Conservation (phyloP, 1,284 basidiomycete species). For the Inonotus hispidus region DNA sequence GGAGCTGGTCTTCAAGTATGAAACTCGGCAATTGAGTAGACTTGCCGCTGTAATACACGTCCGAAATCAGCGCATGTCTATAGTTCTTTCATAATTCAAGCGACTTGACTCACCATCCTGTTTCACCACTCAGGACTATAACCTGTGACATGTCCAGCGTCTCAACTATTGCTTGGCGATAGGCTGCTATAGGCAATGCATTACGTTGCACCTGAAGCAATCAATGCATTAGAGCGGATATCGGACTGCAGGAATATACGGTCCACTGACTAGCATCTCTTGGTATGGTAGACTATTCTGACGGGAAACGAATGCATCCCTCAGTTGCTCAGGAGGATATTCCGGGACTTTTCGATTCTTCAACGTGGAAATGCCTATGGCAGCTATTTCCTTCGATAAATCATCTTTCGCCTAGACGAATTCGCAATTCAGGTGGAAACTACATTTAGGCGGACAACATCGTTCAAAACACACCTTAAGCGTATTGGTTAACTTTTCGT, state of each 20-base stretch:
- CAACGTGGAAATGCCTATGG: not conserved
- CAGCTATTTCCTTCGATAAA: not conserved
- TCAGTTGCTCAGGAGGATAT: constrained; percentile 33
- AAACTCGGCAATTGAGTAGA: constrained; percentile 96
- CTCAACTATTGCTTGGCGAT: constrained; percentile 72
- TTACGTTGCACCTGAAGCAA: constrained; percentile 58
- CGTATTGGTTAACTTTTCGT: not conserved
- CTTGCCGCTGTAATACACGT: constrained; percentile 66
- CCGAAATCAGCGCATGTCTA: not conserved
- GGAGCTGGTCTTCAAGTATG: constrained; percentile 88
- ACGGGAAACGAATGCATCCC: constrained; percentile 53
- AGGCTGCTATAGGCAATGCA: constrained; percentile 82
- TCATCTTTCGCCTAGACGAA: not conserved
- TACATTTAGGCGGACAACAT: no score
- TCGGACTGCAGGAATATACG: not conserved
- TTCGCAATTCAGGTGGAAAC: no score
- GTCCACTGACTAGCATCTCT: constrained; percentile 75
- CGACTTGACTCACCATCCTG: constrained; percentile 69
- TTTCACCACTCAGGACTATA: constrained; percentile 94
- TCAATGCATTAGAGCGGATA: constrained; percentile 19
- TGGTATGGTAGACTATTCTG: constrained; percentile 68
- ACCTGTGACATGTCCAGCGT: constrained; percentile 79
- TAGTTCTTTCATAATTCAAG: not conserved
- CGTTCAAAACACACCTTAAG: constrained; percentile 5
- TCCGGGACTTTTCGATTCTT: not conserved